Evolutionary conservation across 2,329 filamentous ascomycete species (phyloP).

Genomic region (Thermochaetoides dissita): DNA sequence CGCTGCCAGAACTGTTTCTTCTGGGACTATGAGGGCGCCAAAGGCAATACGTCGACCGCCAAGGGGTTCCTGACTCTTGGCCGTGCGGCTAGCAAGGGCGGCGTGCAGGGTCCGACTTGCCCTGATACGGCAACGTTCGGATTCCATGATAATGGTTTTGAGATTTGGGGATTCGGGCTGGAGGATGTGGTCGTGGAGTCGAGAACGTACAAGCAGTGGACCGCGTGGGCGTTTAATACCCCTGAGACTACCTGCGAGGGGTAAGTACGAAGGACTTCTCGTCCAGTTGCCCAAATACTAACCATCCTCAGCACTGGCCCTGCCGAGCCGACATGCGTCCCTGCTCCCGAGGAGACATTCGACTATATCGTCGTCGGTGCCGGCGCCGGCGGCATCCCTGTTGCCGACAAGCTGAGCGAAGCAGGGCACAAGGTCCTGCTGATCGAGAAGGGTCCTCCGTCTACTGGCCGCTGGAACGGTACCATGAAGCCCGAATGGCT

Average conservation of each 20-base stretch:
- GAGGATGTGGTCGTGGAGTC: slow-evolving; percentile 25
- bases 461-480: slow-evolving; percentile 51
- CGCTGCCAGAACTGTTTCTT: slow-evolving; percentile 44
- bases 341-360: slow-evolving; percentile 24
- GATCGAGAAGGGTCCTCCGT: slow-evolving; percentile 45
- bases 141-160: slow-evolving; percentile 39
- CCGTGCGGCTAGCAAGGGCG: slow-evolving; percentile 37
- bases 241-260: slow-evolving; percentile 11
- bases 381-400: slow-evolving; percentile 46
- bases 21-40: slow-evolving; percentile 36
- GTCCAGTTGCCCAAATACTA: no score
- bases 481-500: slow-evolving; percentile 49
- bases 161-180: slow-evolving; percentile 35
- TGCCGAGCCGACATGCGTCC: slow-evolving; percentile 7
- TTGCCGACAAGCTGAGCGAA: slow-evolving; percentile 50
- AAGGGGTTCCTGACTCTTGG: slow-evolving; percentile 34
- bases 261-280: slow-evolving; percentile 6
- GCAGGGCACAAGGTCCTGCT: slow-evolving; percentile 51
- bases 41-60: slow-evolving; percentile 30
- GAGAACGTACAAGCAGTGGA: slow-evolving; percentile 26
- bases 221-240: slow-evolving; percentile 28
- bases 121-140: slow-evolving; percentile 30
- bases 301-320: slow-evolving; percentile 1
- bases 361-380: slow-evolving; percentile 52
- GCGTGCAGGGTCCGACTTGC: slow-evolving; percentile 28